These are phyloP conservation scores for Lachancea mirantina DNA, from an alignment of 805 yeast species.

Conservation along the genomic window DNA sequence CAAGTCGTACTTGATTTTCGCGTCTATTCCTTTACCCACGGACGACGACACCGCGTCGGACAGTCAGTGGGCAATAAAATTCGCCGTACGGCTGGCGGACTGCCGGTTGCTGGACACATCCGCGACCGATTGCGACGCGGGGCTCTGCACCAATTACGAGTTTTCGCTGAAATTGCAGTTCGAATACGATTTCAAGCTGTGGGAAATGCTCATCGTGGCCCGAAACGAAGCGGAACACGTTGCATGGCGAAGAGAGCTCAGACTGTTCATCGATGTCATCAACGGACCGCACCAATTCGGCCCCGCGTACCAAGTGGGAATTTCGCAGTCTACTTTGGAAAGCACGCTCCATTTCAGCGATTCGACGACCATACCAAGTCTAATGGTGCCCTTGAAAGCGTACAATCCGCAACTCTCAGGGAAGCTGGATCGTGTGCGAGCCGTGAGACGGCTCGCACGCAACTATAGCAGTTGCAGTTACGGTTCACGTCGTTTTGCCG, in stretches of 20 bases:
- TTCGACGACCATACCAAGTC: constrained; percentile 8
- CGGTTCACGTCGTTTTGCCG: constrained; percentile 1
- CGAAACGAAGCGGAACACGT: constrained; percentile 30
- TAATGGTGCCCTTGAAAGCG: constrained; percentile 12
- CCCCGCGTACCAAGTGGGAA: constrained; percentile 16
- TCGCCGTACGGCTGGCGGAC: constrained; percentile 43
- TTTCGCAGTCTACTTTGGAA: constrained; percentile 11
- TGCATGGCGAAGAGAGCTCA: constrained; percentile 37
- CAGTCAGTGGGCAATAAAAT: constrained; percentile 29
- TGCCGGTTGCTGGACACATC: constrained; percentile 24
- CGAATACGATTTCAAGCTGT: constrained; percentile 36
- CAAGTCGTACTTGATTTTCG: constrained; percentile 44
- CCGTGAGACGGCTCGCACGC: constrained; percentile 2
- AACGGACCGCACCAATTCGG: constrained; percentile 32
- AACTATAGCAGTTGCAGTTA: constrained; percentile 3
- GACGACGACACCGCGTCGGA: no score
- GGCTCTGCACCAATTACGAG: constrained; percentile 29
- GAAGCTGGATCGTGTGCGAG: constrained; percentile 3
- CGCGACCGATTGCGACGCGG: constrained; percentile 17
- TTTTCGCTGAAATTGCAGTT: constrained; percentile 39
- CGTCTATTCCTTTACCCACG: constrained; percentile 18
- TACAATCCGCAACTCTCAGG: constrained; percentile 9
- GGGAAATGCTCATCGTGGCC: constrained; percentile 39
- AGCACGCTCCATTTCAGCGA: constrained; percentile 8
- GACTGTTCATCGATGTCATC: constrained; percentile 24